Base-by-base conservation (phyloP, 495 filamentous ascomycete genomes). In the Aspergillus wentii region DNA sequence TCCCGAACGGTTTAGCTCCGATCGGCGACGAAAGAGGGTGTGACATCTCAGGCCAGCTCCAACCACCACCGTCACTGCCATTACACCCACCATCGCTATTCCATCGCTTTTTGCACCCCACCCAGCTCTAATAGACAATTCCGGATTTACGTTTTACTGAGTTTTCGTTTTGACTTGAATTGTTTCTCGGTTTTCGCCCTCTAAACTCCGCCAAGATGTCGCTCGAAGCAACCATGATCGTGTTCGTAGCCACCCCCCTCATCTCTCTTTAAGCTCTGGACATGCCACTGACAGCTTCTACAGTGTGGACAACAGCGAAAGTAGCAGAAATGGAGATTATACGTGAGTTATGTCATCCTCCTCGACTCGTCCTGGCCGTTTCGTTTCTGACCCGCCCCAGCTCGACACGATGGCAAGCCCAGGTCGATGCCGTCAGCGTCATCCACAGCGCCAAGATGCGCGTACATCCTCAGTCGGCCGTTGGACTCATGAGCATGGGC, bases 401-500 rank as follows among this genome's bases (percentile, higher is more conserved):
- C 56, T 89, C 92, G 31, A 91, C 92, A 39, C 78, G 92, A 64
- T 97, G 85, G 74, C 89, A 95, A 67, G 89, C 92, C 42, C 92
- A 97, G 71, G 69, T 84, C 51, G 94, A 99, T 64, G 89, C 91
- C 31, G 87, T 94, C 51, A 88, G 85, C 58, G 83, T 96, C 61
- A 83, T 96, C 58, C 96, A 95, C 71, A 85, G 83, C 47, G 83
- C 83, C 52, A 94, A 97, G 66, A 94, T 90, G 46, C 80, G 88
- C 66, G 85, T 78, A 60, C 94, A 99, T 63, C 85, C 92, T 16
- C 92, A 99, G 67, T 95, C 89, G 9, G 91, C 88, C 16, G 94
- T 97, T 38, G 92, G 92, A 43, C 74, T 99, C 33, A 95, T 99
- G 89, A 95, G 86, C 62, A 96, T 97, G 90, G 92, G 87, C 41